These are phyloP conservation scores for Dysphania ambrosioides DNA, from an alignment of 148 eudicot genomes.

Conservation along the genomic window DNA sequence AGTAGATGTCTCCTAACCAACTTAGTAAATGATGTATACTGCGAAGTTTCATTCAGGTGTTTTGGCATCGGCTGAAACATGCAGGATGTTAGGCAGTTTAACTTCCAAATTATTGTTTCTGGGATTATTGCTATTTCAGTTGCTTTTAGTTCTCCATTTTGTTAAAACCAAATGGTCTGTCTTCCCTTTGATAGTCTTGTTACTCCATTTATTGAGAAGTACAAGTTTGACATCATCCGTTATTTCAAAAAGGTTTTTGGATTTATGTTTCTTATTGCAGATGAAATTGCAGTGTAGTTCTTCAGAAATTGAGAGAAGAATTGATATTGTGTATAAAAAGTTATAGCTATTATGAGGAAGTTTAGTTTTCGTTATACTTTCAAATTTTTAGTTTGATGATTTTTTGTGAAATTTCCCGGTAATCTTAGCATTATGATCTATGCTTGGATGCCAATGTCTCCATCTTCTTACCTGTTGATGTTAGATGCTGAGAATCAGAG, in stretches of 20 bases:
- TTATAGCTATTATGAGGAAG: too few species aligned
- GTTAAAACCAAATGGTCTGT: background rate
- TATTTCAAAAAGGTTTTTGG: background rate
- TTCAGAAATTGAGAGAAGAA: background rate
- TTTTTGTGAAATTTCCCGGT: background rate
- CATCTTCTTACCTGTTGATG: constrained; percentile 13
- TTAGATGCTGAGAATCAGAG: constrained; percentile 50
- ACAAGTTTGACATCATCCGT: too few species aligned
- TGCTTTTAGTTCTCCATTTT: background rate
- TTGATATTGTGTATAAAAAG: too few species aligned
- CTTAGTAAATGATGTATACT: background rate
- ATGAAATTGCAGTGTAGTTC: background rate
- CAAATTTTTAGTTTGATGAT: background rate
- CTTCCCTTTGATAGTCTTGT: background rate
- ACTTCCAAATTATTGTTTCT: background rate
- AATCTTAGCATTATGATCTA: background rate
- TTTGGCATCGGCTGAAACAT: too few species aligned
- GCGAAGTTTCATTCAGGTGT: too few species aligned
- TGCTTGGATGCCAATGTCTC: background rate
- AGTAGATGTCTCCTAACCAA: background rate
- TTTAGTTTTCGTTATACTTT: too few species aligned
- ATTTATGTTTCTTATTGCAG: background rate
- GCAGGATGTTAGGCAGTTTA: background rate
- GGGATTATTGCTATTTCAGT: background rate
- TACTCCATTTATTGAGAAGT: background rate